Evolutionary conservation across 805 yeast species (phyloP).

Genomic region (Zygotorulaspora chibaensis): DNA sequence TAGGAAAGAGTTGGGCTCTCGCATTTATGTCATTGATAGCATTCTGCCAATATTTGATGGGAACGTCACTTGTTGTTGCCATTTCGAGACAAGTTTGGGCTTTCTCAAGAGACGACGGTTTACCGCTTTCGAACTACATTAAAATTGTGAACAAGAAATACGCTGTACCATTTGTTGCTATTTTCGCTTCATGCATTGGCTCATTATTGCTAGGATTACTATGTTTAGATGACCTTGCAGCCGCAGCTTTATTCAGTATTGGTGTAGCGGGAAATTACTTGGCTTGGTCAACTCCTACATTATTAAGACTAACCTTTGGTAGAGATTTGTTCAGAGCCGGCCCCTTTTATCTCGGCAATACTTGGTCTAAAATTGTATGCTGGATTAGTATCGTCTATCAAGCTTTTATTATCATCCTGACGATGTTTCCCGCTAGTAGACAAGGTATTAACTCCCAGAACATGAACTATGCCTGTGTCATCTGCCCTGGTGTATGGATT

Average conservation of each 20-base stretch:
- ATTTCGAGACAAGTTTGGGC: constrained; percentile 72
- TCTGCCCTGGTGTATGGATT: constrained; percentile 59
- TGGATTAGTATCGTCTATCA: constrained; percentile 49
- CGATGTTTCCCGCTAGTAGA: constrained; percentile 55
- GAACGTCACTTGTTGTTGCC: constrained; percentile 59
- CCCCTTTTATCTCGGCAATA: constrained; percentile 56
- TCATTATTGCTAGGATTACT: constrained; percentile 39
- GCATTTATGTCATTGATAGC: constrained; percentile 60
- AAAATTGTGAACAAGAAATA: constrained; percentile 53
- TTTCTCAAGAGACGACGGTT: constrained; percentile 70
- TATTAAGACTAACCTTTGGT: constrained; percentile 42
- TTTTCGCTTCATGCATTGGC: constrained; percentile 39
- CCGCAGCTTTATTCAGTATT: constrained; percentile 43
- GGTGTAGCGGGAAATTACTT: constrained; percentile 42
- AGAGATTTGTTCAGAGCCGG: constrained; percentile 56
- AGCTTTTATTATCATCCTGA: constrained; percentile 48
- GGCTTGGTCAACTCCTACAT: constrained; percentile 41
- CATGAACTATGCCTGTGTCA: constrained; percentile 72
- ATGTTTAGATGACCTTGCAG: constrained; percentile 40
- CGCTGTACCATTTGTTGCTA: constrained; percentile 63
- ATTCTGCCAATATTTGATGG: constrained; percentile 62
- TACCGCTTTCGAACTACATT: constrained; percentile 55
- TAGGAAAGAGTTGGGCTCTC: constrained; percentile 62
- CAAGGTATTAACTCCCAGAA: constrained; percentile 34
- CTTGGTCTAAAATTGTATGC: constrained; percentile 43